phyloP scores from a whole-genome alignment of 1,284 basidiomycete species.

The Macrocystidia cucumis region DNA sequence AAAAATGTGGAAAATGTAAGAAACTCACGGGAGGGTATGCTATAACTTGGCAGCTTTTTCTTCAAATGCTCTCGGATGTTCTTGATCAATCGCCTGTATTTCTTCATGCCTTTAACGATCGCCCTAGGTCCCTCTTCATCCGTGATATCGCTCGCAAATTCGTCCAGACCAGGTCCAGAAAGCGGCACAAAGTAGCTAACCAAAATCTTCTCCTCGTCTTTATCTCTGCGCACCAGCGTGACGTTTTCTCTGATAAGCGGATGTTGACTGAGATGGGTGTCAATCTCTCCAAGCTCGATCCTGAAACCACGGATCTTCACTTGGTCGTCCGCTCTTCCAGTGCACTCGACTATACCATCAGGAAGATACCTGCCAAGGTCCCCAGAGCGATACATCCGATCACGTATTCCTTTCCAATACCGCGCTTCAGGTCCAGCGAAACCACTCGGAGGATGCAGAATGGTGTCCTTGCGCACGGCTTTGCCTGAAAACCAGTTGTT shows the following conservation, averaged over 20 bases:
- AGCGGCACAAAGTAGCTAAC: slow-evolving; percentile 98
- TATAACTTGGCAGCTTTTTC: slow-evolving; percentile 94
- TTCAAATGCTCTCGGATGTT: slow-evolving; percentile 94
- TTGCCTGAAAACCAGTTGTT: slow-evolving; percentile 81
- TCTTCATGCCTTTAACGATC: slow-evolving; percentile 67
- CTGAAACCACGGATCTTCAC: slow-evolving; percentile 99
- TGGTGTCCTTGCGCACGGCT: slow-evolving; percentile 58
- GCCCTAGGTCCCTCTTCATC: slow-evolving; percentile 55
- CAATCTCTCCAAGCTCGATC: slow-evolving; percentile 98
- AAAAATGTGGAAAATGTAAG: slow-evolving; percentile 4
- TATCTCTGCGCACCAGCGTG: slow-evolving; percentile 93
- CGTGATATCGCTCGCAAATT: slow-evolving; percentile 65
- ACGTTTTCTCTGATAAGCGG: slow-evolving; percentile 95
- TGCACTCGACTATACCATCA: slow-evolving; percentile 93
- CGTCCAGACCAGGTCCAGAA: slow-evolving; percentile 62
- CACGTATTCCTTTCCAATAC: slow-evolving; percentile 96
- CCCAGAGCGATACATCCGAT: slow-evolving; percentile 97
- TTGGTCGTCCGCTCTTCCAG: slow-evolving; percentile 96
- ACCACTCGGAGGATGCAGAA: slow-evolving; percentile 52
- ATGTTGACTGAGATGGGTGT: slow-evolving; percentile 93
- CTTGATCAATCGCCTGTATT: slow-evolving; percentile 86
- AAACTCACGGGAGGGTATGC: slow-evolving; percentile 74
- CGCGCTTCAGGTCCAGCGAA: slow-evolving; percentile 62
- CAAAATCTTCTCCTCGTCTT: slow-evolving; percentile 99
- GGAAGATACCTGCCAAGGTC: slow-evolving; percentile 95